Percentiles rank a stretch among this genome's conserved stretches.
These are phyloP conservation scores for Torrubiellomyces zombiae DNA, from an alignment of 2,329 filamentous ascomycete species.

Conservation along the genomic window DNA sequence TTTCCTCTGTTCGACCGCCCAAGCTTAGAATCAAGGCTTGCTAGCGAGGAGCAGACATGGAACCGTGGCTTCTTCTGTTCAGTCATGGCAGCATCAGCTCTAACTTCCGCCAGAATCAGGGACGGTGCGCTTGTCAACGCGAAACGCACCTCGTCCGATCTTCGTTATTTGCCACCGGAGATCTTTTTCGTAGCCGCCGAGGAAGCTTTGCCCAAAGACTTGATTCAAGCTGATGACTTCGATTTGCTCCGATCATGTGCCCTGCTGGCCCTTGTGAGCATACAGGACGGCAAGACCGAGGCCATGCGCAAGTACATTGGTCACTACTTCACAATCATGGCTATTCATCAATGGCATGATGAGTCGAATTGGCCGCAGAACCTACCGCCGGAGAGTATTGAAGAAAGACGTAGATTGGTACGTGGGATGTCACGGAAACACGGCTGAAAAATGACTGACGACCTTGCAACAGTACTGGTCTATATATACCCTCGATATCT, in stretches of 20 bases:
- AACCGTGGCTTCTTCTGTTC: conserved; percentile 28
- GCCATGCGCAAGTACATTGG: conserved; percentile 34
- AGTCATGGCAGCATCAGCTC: conserved; percentile 33
- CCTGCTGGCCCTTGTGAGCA: conserved; percentile 29
- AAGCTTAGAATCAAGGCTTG: conserved; percentile 22
- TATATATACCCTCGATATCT: conserved; percentile 39
- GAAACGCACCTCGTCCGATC: conserved; percentile 20
- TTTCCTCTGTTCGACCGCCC: conserved; percentile 33
- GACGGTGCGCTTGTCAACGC: conserved; percentile 28
- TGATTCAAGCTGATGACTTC: conserved; percentile 3
- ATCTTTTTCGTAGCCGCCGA: conserved; percentile 8
- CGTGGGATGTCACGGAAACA: conserved; percentile 2
- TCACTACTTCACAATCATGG: conserved; percentile 29
- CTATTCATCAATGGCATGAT: conserved; percentile 33
- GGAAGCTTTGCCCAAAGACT: conserved; percentile 4
- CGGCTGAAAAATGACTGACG: neutral
- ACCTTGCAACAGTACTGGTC: conserved; percentile 29
- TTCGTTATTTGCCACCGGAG: conserved; percentile 16
- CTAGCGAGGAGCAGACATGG: conserved; percentile 23
- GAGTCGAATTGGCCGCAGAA: conserved; percentile 33
- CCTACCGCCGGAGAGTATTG: conserved; percentile 24
- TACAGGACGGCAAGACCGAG: conserved; percentile 31
- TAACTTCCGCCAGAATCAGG: conserved; percentile 28
- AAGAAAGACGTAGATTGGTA: conserved; percentile 29
- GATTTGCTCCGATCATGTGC: conserved; percentile 14